Conservation (phyloP, 2,329 filamentous ascomycete species). For the Fusarium devonianum region DNA sequence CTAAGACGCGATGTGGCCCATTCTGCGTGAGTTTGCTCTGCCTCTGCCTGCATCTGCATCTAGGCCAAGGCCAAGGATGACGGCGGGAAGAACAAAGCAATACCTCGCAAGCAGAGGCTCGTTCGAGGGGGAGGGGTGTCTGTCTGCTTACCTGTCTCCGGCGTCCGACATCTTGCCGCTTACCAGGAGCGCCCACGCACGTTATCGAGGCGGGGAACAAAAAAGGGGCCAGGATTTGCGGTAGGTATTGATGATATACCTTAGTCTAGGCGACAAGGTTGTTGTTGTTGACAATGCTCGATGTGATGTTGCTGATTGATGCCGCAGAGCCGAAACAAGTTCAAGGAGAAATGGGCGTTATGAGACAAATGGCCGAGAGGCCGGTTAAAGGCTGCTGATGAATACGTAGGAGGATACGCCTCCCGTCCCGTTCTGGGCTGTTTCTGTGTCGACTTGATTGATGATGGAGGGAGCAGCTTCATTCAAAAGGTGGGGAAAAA, state of each 20-base stretch:
- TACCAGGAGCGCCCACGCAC: conserved; percentile 11
- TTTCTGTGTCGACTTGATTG: background rate
- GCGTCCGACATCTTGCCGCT: conserved; percentile 38
- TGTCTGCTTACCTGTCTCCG: conserved; percentile 37
- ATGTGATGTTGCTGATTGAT: conserved; percentile 12
- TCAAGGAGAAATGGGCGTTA: background rate
- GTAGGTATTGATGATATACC: no score
- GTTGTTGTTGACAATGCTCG: conserved; percentile 18
- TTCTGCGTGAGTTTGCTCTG: conserved; percentile 20
- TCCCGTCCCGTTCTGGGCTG: no score
- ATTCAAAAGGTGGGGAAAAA: conserved; percentile 2
- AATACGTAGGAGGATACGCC: background rate
- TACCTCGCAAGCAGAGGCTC: conserved; percentile 2
- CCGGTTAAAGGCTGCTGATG: background rate
- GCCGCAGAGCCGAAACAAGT: background rate
- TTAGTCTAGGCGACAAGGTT: conserved; percentile 26
- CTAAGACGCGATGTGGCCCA: conserved; percentile 34
- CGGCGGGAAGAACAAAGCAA: conserved; percentile 16
- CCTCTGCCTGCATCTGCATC: conserved; percentile 18
- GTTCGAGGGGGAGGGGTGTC: background rate
- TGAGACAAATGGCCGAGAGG: background rate
- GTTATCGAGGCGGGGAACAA: conserved; percentile 24
- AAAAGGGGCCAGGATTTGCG: conserved; percentile 28
- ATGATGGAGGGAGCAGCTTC: conserved; percentile 4
- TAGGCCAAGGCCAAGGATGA: conserved; percentile 9